Conservation (phyloP, 1,139 yeast species). For the Diutina sp. region DNA sequence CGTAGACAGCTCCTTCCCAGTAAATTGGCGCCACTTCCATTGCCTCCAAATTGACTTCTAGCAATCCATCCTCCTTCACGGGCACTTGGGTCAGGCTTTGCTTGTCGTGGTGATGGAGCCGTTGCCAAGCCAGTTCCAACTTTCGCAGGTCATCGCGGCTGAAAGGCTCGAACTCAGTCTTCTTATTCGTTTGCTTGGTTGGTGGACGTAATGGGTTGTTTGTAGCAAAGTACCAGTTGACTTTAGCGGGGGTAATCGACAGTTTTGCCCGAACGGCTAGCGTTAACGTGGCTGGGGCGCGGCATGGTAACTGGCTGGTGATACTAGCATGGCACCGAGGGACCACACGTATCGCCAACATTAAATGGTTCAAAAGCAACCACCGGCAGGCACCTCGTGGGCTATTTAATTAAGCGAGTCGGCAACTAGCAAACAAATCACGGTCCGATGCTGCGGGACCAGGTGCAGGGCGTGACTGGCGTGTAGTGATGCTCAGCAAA, state of each 20-base stretch:
- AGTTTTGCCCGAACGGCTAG: neutral
- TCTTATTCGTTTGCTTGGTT: conserved; percentile 32
- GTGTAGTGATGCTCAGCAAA: neutral
- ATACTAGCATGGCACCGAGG: neutral
- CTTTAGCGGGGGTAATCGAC: conserved; percentile 3
- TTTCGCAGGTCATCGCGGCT: conserved; percentile 56
- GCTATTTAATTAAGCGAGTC: neutral
- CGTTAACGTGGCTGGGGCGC: neutral
- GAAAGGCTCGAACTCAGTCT: conserved; percentile 33
- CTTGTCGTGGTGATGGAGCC: conserved; percentile 32
- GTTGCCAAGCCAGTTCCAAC: conserved; percentile 55
- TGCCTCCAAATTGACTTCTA: conserved; percentile 49
- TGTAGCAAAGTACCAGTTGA: conserved; percentile 72
- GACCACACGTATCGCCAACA: neutral
- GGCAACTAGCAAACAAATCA: neutral
- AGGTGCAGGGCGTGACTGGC: neutral
- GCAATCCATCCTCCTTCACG: conserved; percentile 52
- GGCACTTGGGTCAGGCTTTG: neutral
- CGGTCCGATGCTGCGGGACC: neutral
- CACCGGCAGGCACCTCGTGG: neutral
- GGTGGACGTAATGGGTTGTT: conserved; percentile 68
- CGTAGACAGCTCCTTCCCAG: conserved; percentile 85
- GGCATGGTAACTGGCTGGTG: neutral
- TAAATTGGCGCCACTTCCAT: conserved; percentile 56
- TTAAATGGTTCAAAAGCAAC: neutral